phyloP scores from a whole-genome alignment of 768 basidiomycete species.

The Obba rivulosa region DNA sequence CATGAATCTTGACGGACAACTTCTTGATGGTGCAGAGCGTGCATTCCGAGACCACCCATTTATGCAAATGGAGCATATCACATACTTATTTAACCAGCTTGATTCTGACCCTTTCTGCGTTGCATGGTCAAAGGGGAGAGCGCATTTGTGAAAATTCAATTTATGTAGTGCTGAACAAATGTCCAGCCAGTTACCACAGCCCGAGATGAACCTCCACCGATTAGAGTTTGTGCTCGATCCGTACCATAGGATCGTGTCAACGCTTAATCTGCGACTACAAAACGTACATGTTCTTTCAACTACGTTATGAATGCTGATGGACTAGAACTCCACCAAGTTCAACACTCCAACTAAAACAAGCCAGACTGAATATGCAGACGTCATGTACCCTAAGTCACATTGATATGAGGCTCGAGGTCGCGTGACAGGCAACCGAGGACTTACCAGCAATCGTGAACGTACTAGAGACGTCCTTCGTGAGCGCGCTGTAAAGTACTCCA shows the following conservation, averaged over 20 bases:
- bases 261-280: no score
- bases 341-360: constrained; percentile 2
- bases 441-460: constrained; percentile 11
- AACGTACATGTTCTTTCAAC: neutral
- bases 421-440: neutral
- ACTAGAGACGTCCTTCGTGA: constrained; percentile 4
- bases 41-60: neutral
- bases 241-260: no score
- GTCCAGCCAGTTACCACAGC: neutral
- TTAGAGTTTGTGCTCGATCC: no score
- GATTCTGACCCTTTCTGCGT: neutral
- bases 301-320: neutral
- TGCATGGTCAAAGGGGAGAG: neutral
- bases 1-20: no score
- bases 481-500: constrained; percentile 1
- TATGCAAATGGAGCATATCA: neutral
- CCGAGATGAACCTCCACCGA: no score
- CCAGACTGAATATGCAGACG: constrained; percentile 7
- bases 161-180: neutral
- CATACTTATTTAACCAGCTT: neutral
- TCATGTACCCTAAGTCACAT: constrained; percentile 1
- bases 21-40: neutral
- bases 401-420: neutral
- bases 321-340: constrained; percentile 3
- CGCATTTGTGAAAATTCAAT: neutral